These are phyloP conservation scores for Neurospora tetraspora DNA, from an alignment of 495 filamentous ascomycete species.

Conservation along the genomic window DNA sequence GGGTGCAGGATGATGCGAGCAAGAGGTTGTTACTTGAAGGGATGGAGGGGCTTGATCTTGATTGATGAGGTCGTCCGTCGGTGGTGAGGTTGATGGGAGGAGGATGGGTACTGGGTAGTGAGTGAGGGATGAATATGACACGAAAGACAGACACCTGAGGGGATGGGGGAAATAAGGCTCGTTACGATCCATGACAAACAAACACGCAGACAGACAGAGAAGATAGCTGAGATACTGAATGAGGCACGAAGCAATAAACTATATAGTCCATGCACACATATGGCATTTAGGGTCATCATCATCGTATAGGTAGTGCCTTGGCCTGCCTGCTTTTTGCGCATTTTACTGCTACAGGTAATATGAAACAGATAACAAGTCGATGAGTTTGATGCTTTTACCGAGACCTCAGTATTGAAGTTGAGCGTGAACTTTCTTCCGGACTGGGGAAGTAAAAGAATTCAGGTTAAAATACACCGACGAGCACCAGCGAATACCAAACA, in stretches of 20 bases:
- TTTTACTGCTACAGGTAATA: too few species aligned
- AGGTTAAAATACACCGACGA: too few species aligned
- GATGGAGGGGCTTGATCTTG: not conserved
- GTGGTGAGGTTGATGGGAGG: not conserved
- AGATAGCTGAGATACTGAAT: not conserved
- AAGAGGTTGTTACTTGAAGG: slow-evolving; percentile 25
- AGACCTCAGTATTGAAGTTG: too few species aligned
- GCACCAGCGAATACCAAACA: too few species aligned
- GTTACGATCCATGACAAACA: not conserved
- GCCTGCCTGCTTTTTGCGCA: too few species aligned
- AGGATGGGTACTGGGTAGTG: not conserved
- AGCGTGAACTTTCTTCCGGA: too few species aligned
- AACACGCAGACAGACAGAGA: not conserved
- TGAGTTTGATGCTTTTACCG: too few species aligned
- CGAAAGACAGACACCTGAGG: not conserved
- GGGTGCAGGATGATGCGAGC: slow-evolving; percentile 52
- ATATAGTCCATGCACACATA: not conserved
- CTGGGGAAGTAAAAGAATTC: too few species aligned
- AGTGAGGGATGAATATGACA: not conserved
- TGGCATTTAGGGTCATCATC: too few species aligned
- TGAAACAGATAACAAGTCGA: too few species aligned
- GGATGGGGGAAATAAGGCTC: not conserved
- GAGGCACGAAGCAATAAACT: not conserved
- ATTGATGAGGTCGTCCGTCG: not conserved
- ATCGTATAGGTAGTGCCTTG: too few species aligned